These are phyloP conservation scores for Nicotiana paniculata DNA, from an alignment of 257 asterid species.

Conservation along the genomic window DNA sequence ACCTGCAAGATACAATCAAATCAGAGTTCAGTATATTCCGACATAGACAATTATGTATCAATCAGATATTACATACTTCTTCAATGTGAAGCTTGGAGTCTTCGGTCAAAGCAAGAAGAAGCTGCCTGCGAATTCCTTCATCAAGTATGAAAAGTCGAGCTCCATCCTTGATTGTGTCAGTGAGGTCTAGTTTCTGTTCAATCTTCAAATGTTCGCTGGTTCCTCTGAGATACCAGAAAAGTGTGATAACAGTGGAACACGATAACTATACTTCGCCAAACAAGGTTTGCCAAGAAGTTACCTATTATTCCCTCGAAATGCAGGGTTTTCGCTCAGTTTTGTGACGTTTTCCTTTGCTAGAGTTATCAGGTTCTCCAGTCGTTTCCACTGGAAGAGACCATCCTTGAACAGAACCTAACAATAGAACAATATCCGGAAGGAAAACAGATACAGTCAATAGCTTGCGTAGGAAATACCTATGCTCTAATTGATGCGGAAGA, in stretches of 20 bases:
- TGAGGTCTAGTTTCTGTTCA: slow-evolving; percentile 72
- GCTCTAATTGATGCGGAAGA: background rate
- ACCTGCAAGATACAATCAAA: slow-evolving; percentile 42
- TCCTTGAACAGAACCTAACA: slow-evolving; percentile 92
- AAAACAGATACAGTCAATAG: background rate
- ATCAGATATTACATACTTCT: slow-evolving; percentile 51
- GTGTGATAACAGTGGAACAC: background rate
- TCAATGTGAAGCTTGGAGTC: slow-evolving; percentile 96
- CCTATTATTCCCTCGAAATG: slow-evolving; percentile 49
- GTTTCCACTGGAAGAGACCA: slow-evolving; percentile 98
- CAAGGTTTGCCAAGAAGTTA: background rate
- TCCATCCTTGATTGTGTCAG: slow-evolving; percentile 97
- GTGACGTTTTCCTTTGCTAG: slow-evolving; percentile 96
- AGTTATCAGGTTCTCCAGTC: slow-evolving; percentile 85
- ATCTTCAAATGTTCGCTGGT: slow-evolving; percentile 36
- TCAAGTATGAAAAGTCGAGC: slow-evolving; percentile 87
- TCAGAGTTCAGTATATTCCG: background rate
- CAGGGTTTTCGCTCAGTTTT: slow-evolving; percentile 93
- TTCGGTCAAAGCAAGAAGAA: slow-evolving; percentile 94
- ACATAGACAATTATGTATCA: background rate
- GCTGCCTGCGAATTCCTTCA: slow-evolving; percentile 92
- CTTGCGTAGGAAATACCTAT: background rate
- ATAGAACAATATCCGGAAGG: background rate
- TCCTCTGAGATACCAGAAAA: slow-evolving; percentile 33
- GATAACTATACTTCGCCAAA: background rate